A percentile compares a stretch with the other conserved stretches of the same genome.
Conservation (phyloP, 2,329 filamentous ascomycete genomes). For the Laburnicola sp. region DNA sequence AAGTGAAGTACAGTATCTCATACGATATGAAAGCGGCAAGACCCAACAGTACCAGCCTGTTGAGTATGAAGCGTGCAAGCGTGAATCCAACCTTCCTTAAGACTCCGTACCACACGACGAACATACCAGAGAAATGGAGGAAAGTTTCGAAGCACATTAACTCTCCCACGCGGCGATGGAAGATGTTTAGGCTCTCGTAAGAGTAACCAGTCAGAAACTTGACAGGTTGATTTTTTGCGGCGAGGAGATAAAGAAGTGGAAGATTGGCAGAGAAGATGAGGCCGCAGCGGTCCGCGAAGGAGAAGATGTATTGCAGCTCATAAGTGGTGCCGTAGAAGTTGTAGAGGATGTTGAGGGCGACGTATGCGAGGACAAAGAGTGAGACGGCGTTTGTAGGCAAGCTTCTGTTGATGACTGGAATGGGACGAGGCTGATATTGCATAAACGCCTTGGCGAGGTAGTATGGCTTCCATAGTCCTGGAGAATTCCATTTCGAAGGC, state of each 20-base stretch:
- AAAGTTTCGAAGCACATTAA: slow-evolving; percentile 62
- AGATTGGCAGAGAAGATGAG: slow-evolving; percentile 57
- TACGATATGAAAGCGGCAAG: slow-evolving; percentile 61
- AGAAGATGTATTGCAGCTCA: slow-evolving; percentile 56
- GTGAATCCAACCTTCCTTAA: slow-evolving; percentile 56
- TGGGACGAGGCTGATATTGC: slow-evolving; percentile 60
- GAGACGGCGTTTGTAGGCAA: slow-evolving; percentile 62
- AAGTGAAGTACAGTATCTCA: slow-evolving; percentile 64
- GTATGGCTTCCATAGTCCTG: slow-evolving; percentile 22
- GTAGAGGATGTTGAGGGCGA: slow-evolving; percentile 62
- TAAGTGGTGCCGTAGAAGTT: slow-evolving; percentile 58
- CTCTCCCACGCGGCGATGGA: slow-evolving; percentile 66
- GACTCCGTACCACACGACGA: slow-evolving; percentile 58
- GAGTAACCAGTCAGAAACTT: slow-evolving; percentile 64
- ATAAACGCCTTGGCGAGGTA: slow-evolving; percentile 41
- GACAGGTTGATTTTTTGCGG: slow-evolving; percentile 68
- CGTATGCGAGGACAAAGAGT: slow-evolving; percentile 55
- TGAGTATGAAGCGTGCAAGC: slow-evolving; percentile 55
- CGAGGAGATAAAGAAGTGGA: slow-evolving; percentile 62
- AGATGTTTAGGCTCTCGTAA: slow-evolving; percentile 67
- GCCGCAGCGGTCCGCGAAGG: slow-evolving; percentile 62
- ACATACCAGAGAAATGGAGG: slow-evolving; percentile 58
- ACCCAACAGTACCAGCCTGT: slow-evolving; percentile 58
- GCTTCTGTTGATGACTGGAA: slow-evolving; percentile 60
- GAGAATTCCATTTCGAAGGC: slow-evolving; percentile 3